Evolutionary conservation across 257 asterid genomes (phyloP), one percentile per base, ranked within the genome.

Genomic region (Sherardia arvensis): DNA sequence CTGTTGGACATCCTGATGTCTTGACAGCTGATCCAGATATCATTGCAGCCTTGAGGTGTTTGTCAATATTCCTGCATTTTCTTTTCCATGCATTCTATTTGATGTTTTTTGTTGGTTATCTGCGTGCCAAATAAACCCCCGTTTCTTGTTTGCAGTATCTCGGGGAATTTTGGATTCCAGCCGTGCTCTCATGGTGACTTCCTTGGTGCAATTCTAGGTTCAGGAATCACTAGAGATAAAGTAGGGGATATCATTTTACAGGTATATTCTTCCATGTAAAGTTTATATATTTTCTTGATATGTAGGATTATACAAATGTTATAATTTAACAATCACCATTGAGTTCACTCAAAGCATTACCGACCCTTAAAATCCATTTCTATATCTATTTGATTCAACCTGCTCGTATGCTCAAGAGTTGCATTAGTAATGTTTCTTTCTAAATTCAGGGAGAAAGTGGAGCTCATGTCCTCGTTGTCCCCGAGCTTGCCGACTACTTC

Each of bases 201-300:
- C 78, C 97, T 90, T 53, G 97, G 97, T 66, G 69, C 97, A 61
- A 87, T 93, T 66, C 97, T 90, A 73, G 94, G 95, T 69, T 90
- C 94, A 54, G 97, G 99, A 65, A 90, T 93, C 58, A 83, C 86
- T 66, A 84, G 97, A 77, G 91, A 83, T 70, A 90, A 90, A 76
- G 61, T 93, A 51, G 99, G 97, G 28, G 99, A 93, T 74, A 85
- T 93, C 62, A 71, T 90, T 70, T 62, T 93, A 81, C 96, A 84
- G 97, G 99, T 90, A 79, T 58, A 17, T 2, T 32, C 33, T 48
- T 67, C 45, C n/a, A n/a, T n/a, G n/a, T n/a, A 49, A 59, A 7
- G 34, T 53, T n/a, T 38, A 34, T 34, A 3, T 47, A 9, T 20
- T 34, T 54, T 29, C 38, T 62, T 21, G 22, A 12, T 23, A 7